Evolutionary conservation across 306 rosid genomes (phyloP), one percentile per base, ranked within the genome.

Genomic region (Lablab purpureus): DNA sequence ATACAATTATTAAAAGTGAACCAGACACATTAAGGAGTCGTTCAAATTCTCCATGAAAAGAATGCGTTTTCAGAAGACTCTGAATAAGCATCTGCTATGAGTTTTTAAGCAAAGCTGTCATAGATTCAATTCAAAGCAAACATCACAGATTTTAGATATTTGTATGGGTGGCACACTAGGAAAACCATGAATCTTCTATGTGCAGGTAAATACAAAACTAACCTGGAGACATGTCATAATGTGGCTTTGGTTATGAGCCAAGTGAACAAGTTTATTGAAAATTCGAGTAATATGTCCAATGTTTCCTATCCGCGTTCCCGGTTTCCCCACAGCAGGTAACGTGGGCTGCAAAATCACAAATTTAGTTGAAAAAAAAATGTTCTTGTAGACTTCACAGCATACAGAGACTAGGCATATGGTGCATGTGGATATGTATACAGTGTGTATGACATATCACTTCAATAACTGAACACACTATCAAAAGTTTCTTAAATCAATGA

Each of bases 251-350:
- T 83, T 82, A 66, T 84, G 92, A 56, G 89, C 89, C 83, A 96
- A 70, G 52, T 93, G 91, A 80, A 89, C 56, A 63, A 96, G 89
- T 87, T 90, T 96, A 69, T 90, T 96, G 66, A 90, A 86, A 68
- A 91, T 88, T 25, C 89, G 87, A 21, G 97, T 93, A 47, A 92
- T 90, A 80, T 93, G 99, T 27, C 99, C 98, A 76, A 96, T 79
- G 85, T 93, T 91, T 79, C 99, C 98, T 17, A 73, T 87, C 78
- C 94, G 91, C 27, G 94, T 89, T 7, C 88, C 91, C 71, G 0
- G 89, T 77, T 83, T 90, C 56, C 94, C 96, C 67, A 79, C 58
- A 40, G 97, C 89, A 40, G 93, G 88, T 41, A 86, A 15, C 25
- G 99, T 89, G 78, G 90, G 93, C 99, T 93, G 84, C 88, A 87